Conservation (phyloP, 345 rosid genomes). For the Laguncularia racemosa region DNA sequence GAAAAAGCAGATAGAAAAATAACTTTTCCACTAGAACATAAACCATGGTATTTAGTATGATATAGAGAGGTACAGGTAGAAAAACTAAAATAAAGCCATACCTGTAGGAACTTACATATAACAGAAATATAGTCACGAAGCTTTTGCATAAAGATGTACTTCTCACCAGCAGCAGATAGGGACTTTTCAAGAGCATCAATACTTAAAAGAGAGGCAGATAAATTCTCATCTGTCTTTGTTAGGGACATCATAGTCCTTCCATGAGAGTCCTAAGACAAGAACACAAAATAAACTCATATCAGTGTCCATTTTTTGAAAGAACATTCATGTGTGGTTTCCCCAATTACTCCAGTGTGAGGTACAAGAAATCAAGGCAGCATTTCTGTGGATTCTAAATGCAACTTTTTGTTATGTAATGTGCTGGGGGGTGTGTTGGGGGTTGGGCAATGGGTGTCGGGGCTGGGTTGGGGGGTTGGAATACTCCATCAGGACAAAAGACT, state of each 20-base stretch:
- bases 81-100: constrained; percentile 39
- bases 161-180: constrained; percentile 85
- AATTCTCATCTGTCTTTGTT: constrained; percentile 72
- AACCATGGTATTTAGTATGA: not conserved
- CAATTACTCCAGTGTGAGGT: no score
- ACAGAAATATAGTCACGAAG: constrained; percentile 93
- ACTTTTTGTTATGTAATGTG: no score
- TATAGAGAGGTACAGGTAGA: not conserved
- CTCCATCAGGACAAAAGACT: no score
- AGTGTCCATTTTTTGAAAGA: not conserved
- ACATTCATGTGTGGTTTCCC: no score
- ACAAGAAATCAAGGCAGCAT: no score
- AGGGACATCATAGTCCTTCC: constrained; percentile 51
- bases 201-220: constrained; percentile 72
- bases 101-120: constrained; percentile 97
- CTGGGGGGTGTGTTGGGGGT: no score
- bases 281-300: not conserved
- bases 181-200: constrained; percentile 71
- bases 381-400: no score
- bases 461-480: no score
- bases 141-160: constrained; percentile 98
- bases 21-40: not conserved
- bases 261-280: constrained; percentile 61
- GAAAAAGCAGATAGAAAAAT: constrained; percentile 1
- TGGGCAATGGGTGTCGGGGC: no score